phyloP scores from a whole-genome alignment of 768 basidiomycete genomes.

The Amanita pallidorosea region DNA sequence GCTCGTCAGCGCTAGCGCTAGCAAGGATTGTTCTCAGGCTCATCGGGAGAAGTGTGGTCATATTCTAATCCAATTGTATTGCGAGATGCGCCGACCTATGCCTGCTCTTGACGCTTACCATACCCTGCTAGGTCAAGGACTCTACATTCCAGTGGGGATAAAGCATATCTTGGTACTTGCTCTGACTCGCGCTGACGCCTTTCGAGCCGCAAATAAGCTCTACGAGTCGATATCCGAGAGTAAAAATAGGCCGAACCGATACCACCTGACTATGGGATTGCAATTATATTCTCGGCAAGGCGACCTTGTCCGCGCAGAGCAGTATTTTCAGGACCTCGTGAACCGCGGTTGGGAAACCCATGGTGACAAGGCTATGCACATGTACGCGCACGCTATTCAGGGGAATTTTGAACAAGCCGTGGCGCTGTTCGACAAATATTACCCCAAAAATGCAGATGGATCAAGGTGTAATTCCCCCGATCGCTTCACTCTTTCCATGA shows the following conservation, averaged over 20 bases:
- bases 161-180: conserved; percentile 28
- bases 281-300: conserved; percentile 44
- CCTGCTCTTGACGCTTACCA: conserved; percentile 8
- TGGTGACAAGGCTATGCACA: conserved; percentile 29
- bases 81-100: conserved; percentile 14
- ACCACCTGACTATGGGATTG: conserved; percentile 34
- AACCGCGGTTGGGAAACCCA: conserved; percentile 15
- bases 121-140: conserved; percentile 24
- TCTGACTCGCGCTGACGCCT: conserved; percentile 27
- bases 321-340: conserved; percentile 27
- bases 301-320: conserved; percentile 29
- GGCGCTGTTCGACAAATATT: conserved; percentile 44
- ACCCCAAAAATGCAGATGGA: conserved; percentile 25
- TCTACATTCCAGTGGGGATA: conserved; percentile 18
- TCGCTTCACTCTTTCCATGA: conserved; percentile 40
- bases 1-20: not conserved
- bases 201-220: conserved; percentile 32
- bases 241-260: conserved; percentile 7
- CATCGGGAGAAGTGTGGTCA: conserved; percentile 18
- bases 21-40: conserved; percentile 12
- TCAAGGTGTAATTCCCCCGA: conserved; percentile 25
- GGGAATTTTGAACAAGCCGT: conserved; percentile 30
- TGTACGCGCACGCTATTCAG: conserved; percentile 45
- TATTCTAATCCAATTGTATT: conserved; percentile 31
- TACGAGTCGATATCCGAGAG: conserved; percentile 20